phyloP scores from a whole-genome alignment of 2,329 filamentous ascomycete genomes.

The Lachnellula occidentalis region DNA sequence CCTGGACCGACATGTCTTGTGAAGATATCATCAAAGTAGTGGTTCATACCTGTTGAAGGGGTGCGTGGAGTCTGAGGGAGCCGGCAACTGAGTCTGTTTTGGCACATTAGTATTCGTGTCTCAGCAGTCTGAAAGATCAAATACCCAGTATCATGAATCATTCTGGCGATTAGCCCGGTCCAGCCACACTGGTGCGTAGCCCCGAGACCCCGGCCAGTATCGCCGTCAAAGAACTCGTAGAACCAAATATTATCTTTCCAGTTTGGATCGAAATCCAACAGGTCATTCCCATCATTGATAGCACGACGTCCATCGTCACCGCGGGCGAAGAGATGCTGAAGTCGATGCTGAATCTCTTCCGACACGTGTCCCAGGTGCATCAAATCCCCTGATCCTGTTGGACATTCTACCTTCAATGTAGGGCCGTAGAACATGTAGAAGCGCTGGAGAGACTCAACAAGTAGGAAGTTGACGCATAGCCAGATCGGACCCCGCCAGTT shows the following conservation, averaged over 20 bases:
- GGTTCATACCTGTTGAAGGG: constrained; percentile 73
- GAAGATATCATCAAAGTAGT: constrained; percentile 94
- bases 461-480: constrained; percentile 91
- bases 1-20: constrained; percentile 43
- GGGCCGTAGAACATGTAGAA: constrained; percentile 97
- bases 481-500: constrained; percentile 97
- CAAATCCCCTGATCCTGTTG: constrained; percentile 84
- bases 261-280: constrained; percentile 83
- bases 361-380: constrained; percentile 96
- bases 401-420: constrained; percentile 84
- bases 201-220: constrained; percentile 81
- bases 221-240: constrained; percentile 95
- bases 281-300: constrained; percentile 78
- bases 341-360: constrained; percentile 88
- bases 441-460: constrained; percentile 88
- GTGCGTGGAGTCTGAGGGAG: constrained; percentile 90
- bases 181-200: constrained; percentile 94
- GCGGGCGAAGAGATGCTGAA: constrained; percentile 85
- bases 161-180: constrained; percentile 91
- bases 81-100: constrained; percentile 72
- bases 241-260: constrained; percentile 96
- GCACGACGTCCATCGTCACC: constrained; percentile 81
- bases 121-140: constrained; percentile 29
- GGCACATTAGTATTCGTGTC: constrained; percentile 36
- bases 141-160: constrained; percentile 97